Evolutionary conservation across 2,329 filamentous ascomycete genomes (phyloP), one percentile per base, ranked within the genome.

Genomic region (Cadophora gregata): DNA sequence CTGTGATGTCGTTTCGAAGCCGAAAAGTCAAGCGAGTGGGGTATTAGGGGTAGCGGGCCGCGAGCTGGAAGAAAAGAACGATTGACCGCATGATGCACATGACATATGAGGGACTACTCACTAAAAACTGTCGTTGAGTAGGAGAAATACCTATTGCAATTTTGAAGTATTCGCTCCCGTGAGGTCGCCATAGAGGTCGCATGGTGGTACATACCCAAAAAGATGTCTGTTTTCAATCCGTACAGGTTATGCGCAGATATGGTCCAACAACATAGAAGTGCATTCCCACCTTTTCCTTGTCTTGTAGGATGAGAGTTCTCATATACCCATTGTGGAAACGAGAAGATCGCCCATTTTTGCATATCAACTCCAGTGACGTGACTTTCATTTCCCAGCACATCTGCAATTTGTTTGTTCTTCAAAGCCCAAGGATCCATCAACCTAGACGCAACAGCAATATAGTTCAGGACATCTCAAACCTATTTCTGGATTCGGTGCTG

Each of bases 271-370:
- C 19, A 2, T 42, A 2, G 19, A 10, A 16, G 10, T 16, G 19
- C 14, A 42, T 42, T 16, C 2, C 19, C 38, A 3, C 3, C 3
- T 2, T n/a, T 16, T 6, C 12, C 38, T 16, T 2, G 6, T 42
- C 2, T 42, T 42, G 38, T 16, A 42, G 42, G 16, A 5, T 45
- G 42, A 7, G 3, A 12, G 8, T 47, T 21, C 19, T 47, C 42
- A 47, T 47, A 2, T 47, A 21, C 42, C 42, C n/a, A 21, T 47
- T 7, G 42, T 47, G n/a, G 42, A 19, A 47, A 47, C 76, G 50
- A 78, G 71, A 55, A 78, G 63, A 61, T 75, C 73, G 10, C 77
- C 77, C 76, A 78, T 59, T 75, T 74, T 0, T 75, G 75, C 58
- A 74, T 70, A 63, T 74, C 73, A 47, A 47, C 31, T 63, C 51